phyloP scores from a whole-genome alignment of 176 grass and related monocot genomes.

The Miscanthus lutarioriparius region DNA sequence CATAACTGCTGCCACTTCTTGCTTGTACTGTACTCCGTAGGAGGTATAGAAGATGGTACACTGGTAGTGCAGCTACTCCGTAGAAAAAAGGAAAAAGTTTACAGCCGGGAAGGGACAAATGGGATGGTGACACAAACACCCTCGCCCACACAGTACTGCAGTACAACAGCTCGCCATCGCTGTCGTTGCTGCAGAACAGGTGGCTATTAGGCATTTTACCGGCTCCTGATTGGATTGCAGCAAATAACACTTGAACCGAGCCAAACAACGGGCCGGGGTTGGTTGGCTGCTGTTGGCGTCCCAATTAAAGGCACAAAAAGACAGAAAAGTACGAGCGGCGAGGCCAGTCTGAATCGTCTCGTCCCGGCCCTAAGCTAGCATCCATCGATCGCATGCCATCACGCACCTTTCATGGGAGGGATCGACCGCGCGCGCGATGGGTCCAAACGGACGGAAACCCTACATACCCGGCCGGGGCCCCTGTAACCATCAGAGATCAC shows the following conservation, averaged over 20 bases:
- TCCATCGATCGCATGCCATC: not conserved
- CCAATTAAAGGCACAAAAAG: constrained; percentile 23
- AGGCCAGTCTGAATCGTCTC: not conserved
- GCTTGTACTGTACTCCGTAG: too few relatives aligned
- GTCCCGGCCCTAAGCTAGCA: constrained; percentile 6
- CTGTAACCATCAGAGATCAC: constrained; percentile 35
- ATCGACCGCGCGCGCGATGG: constrained; percentile 29
- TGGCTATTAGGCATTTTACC: constrained; percentile 7
- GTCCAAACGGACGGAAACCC: constrained; percentile 20
- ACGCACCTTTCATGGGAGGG: constrained; percentile 5
- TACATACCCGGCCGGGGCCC: not conserved
- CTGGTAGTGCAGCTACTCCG: too few relatives aligned
- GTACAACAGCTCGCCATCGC: not conserved
- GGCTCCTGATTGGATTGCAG: constrained; percentile 31
- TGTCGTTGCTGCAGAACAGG: constrained; percentile 24
- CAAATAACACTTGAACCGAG: constrained; percentile 40
- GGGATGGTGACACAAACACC: not conserved
- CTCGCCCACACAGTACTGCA: not conserved
- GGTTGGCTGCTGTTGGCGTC: constrained; percentile 19
- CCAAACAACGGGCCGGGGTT: not conserved
- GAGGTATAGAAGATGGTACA: too few relatives aligned
- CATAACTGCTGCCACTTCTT: too few relatives aligned
- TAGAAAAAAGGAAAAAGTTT: not conserved
- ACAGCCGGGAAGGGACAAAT: not conserved
- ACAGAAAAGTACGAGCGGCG: constrained; percentile 32